Base-by-base conservation (phyloP, 2,329 filamentous ascomycete genomes). In the Aureobasidium vineae region DNA sequence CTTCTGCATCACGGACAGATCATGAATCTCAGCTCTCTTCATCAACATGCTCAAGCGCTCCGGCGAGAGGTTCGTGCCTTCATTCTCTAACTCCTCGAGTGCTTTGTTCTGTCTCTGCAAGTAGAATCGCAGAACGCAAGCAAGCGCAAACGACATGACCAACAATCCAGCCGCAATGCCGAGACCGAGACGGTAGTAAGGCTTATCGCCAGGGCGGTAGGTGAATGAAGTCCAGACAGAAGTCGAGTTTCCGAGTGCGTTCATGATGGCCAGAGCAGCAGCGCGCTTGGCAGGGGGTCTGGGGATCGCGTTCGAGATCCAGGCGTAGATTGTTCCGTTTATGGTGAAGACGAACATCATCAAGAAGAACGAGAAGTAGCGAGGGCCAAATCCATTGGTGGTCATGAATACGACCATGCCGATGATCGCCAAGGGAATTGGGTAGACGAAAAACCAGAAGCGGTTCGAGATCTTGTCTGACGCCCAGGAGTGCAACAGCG, bases 291-390 rank as follows among this genome's bases (percentile, higher is more conserved):
- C 87, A 0, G 90, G 88, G 3, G 91, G 90, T 5, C 90, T 85
- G 0, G 90, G 90, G 61, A 94, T 82, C 1, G 87, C 89, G 73
- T 90, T 91, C 54, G 84, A 86, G 69, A 93, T 91, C 90, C 90
- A 95, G 2, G 87, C 89, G 72, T 87, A 91, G 56, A 85, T 71
- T 84, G 81, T 84, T 40, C 80, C 81, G 75, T 84, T 83, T 73
- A 82, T 82, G 19, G 81, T 79, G 70, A 85, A 85, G 66, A 86
- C 79, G 69, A 85, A 84, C 69, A 80, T 79, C 77, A 85, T 82
- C 45, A 85, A 75, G 77, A 85, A 85, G 67, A 85, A 76, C 28
- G 79, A 80, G 74, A 85, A 82, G 75, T 86, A 87, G 21, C 81
- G 79, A 0, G 83, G 79, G 0, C 82, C 84, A 65, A 86, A 85